Conservation (phyloP, 129 eudicot genomes). For the Pittosporum tobira region DNA sequence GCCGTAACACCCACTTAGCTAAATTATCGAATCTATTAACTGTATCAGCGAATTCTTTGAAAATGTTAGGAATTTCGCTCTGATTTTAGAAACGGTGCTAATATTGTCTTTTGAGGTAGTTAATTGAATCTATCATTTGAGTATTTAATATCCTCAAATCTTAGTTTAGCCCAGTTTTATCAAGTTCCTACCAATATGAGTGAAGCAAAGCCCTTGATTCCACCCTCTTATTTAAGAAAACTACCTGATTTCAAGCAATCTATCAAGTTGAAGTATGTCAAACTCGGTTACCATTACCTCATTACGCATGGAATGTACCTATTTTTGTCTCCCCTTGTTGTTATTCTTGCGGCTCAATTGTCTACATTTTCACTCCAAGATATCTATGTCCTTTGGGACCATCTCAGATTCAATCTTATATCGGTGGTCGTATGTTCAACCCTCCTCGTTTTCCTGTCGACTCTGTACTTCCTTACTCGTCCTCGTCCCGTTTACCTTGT, state of each 20-base stretch:
- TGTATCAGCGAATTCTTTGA: too few species aligned
- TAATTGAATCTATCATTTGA: too few species aligned
- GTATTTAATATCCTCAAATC: too few species aligned
- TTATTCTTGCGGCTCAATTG: slow-evolving; percentile 59
- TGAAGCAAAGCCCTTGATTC: slow-evolving; percentile 47
- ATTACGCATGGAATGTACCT: slow-evolving; percentile 81
- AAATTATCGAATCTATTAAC: too few species aligned
- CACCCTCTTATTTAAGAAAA: slow-evolving; percentile 33
- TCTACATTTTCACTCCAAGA: slow-evolving; percentile 61
- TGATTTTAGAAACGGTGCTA: too few species aligned
- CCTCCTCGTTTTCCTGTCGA: slow-evolving; percentile 57
- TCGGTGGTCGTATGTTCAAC: slow-evolving; percentile 56
- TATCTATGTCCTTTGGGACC: slow-evolving; percentile 57
- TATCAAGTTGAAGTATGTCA: slow-evolving; percentile 62
- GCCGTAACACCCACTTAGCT: too few species aligned
- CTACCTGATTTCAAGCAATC: slow-evolving; percentile 82
- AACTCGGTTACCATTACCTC: slow-evolving; percentile 69
- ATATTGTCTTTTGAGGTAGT: too few species aligned
- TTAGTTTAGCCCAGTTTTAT: too few species aligned
- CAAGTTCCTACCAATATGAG: too few species aligned
- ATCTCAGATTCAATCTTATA: slow-evolving; percentile 58
- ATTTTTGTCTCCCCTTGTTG: slow-evolving; percentile 48
- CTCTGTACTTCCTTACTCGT: slow-evolving; percentile 65
- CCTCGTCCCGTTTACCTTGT: slow-evolving; percentile 74
- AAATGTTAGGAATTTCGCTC: too few species aligned